phyloP scores from a whole-genome alignment of 1,284 basidiomycete species.

The Moesziomyces antarcticus region DNA sequence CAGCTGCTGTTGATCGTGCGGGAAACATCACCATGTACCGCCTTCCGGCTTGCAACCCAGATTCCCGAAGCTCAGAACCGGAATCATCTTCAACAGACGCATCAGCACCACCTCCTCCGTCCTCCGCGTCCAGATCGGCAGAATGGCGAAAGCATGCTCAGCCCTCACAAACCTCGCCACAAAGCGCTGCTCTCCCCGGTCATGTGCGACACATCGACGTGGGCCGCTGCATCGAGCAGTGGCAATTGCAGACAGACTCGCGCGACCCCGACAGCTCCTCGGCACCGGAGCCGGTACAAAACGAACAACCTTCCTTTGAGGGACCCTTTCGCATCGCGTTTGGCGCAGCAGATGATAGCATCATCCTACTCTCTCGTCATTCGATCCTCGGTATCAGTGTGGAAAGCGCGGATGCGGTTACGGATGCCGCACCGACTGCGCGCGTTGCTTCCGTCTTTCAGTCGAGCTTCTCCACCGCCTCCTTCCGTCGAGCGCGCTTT shows the following conservation, averaged over 20 bases:
- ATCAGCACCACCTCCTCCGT: neutral
- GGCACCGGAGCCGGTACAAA: neutral
- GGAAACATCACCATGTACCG: constrained; percentile 17
- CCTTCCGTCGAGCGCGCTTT: constrained; percentile 21
- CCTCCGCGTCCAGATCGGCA: neutral
- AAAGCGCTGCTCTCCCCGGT: no score
- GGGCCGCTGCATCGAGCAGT: neutral
- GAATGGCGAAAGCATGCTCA: neutral
- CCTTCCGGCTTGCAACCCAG: neutral
- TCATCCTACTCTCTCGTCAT: constrained; percentile 17
- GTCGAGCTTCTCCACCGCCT: constrained; percentile 17
- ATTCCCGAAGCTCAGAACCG: neutral
- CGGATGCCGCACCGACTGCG: neutral
- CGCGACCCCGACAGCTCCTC: neutral
- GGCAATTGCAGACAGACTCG: neutral
- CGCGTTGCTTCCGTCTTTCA: constrained; percentile 8
- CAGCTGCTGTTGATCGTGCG: constrained; percentile 17
- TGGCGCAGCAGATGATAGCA: constrained; percentile 2
- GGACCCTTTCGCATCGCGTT: constrained; percentile 10
- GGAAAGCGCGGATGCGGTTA: neutral
- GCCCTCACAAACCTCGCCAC: neutral
- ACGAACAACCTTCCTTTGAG: neutral
- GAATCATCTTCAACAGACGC: neutral
- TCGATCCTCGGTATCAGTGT: constrained; percentile 7
- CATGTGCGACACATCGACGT: neutral